These are phyloP conservation scores for Hyphodiscus sp. DNA, from an alignment of 2,329 filamentous ascomycete species.

Conservation along the genomic window DNA sequence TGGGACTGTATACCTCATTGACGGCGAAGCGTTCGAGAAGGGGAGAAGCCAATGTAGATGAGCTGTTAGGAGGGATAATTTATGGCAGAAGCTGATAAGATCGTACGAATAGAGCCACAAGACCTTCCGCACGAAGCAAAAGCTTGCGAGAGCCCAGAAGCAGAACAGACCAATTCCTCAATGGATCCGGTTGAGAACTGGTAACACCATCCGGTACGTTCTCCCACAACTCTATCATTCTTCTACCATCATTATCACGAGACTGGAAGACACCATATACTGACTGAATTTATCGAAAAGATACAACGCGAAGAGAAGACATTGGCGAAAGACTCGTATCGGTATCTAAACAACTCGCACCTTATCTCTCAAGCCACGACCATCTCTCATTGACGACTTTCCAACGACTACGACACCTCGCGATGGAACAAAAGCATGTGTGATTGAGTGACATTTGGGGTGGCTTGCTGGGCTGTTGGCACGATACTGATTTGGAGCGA, in stretches of 20 bases:
- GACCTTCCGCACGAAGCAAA: conserved; percentile 99
- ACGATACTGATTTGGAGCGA: not conserved
- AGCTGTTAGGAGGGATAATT: conserved; percentile 4
- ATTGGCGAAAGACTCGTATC: conserved; percentile 99
- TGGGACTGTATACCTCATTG: not conserved
- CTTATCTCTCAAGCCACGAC: conserved; percentile 4
- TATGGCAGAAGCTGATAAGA: conserved; percentile 12
- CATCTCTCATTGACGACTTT: conserved; percentile 5
- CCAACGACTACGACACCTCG: too few relatives aligned
- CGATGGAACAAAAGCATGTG: not conserved
- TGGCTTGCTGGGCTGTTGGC: not conserved
- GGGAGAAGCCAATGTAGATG: not conserved
- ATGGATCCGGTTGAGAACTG: conserved; percentile 98
- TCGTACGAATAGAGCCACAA: conserved; percentile 76
- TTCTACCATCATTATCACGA: not conserved
- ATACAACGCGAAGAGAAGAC: conserved; percentile 99
- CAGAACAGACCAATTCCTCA: conserved; percentile 99
- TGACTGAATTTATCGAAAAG: conserved; percentile 41
- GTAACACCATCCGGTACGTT: conserved; percentile 95
- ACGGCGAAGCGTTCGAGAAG: conserved; percentile 1
- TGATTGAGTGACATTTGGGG: not conserved
- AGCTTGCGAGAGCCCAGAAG: conserved; percentile 99
- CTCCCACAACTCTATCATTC: conserved; percentile 2
- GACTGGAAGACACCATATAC: not conserved
- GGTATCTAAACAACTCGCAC: conserved; percentile 75